A percentile compares a stretch with the other conserved stretches of the same genome.
Evolutionary conservation across 805 yeast genomes (phyloP).

Genomic region (Scheffersomyces lignosus): DNA sequence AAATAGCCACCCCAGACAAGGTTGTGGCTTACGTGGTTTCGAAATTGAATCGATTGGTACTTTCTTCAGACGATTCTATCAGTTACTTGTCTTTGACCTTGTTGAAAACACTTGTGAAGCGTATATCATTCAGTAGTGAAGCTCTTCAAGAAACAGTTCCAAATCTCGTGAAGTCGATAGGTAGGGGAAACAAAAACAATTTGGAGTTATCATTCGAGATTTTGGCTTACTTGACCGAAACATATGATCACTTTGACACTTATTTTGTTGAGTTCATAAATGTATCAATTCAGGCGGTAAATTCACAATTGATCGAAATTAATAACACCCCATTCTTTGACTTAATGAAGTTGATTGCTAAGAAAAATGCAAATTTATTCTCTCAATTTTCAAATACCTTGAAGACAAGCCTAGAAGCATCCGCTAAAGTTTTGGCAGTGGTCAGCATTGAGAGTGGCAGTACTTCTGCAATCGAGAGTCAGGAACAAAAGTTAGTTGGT

Average conservation of each 20-base stretch:
- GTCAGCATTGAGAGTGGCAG: conserved; percentile 22
- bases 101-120: conserved; percentile 6
- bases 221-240: neutral
- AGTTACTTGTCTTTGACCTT: conserved; percentile 5
- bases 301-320: neutral
- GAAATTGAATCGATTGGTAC: conserved; percentile 18
- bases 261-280: neutral
- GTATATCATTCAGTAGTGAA: conserved; percentile 6
- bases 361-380: conserved; percentile 6
- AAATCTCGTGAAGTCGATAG: conserved; percentile 1
- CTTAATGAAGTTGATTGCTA: neutral
- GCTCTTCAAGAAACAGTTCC: conserved; percentile 5
- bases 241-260: neutral
- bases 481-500: conserved; percentile 28
- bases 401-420: conserved; percentile 18
- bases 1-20: conserved; percentile 9
- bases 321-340: neutral
- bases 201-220: conserved; percentile 1
- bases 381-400: conserved; percentile 9
- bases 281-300: neutral
- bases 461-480: conserved; percentile 18
- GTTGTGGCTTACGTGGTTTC: conserved; percentile 18
- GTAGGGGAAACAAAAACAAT: conserved; percentile 1
- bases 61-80: conserved; percentile 26
- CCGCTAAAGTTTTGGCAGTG: conserved; percentile 32